Conservation (phyloP, 768 basidiomycete genomes). For the Artomyces pyxidatus region DNA sequence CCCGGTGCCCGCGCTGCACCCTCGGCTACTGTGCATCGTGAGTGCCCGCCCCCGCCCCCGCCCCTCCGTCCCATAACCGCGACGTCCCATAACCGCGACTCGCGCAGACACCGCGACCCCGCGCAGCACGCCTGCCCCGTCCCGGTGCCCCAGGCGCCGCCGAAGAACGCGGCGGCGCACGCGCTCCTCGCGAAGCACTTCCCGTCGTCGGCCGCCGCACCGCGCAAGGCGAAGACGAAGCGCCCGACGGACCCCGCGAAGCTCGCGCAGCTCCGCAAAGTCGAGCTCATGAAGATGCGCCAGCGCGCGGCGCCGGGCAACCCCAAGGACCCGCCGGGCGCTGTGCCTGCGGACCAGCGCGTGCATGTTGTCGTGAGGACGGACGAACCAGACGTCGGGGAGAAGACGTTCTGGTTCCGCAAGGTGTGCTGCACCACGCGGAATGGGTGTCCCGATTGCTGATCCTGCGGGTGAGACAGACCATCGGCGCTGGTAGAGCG, state of each 20-base stretch:
- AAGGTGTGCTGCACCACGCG: slow-evolving; percentile 39
- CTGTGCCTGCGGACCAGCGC: slow-evolving; percentile 45
- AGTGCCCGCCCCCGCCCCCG: slow-evolving; percentile 11
- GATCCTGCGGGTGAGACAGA: slow-evolving; percentile 27
- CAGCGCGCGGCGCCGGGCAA: slow-evolving; percentile 61
- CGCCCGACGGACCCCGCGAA: slow-evolving; percentile 44
- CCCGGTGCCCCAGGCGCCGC: slow-evolving; percentile 10
- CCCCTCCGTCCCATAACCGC: not conserved
- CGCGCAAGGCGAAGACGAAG: slow-evolving; percentile 13
- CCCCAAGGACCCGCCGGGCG: slow-evolving; percentile 41
- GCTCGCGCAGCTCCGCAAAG: slow-evolving; percentile 42
- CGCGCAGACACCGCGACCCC: slow-evolving; percentile 56
- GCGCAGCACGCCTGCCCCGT: slow-evolving; percentile 50
- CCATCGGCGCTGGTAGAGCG: slow-evolving; percentile 48
- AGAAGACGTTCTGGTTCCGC: slow-evolving; percentile 58
- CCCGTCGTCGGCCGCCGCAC: slow-evolving; percentile 16
- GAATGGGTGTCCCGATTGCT: not conserved
- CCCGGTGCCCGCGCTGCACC: slow-evolving; percentile 44
- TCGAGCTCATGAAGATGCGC: slow-evolving; percentile 69
- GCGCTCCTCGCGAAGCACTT: slow-evolving; percentile 49
- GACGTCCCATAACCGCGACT: slow-evolving; percentile 4
- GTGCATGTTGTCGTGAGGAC: slow-evolving; percentile 44
- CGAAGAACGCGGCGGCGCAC: slow-evolving; percentile 41
- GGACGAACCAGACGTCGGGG: slow-evolving; percentile 24
- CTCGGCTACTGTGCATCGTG: slow-evolving; percentile 61